A percentile compares a stretch with the other conserved stretches of the same genome.
phyloP scores from a whole-genome alignment of 345 rosid genomes.

The Luvunga scandens region DNA sequence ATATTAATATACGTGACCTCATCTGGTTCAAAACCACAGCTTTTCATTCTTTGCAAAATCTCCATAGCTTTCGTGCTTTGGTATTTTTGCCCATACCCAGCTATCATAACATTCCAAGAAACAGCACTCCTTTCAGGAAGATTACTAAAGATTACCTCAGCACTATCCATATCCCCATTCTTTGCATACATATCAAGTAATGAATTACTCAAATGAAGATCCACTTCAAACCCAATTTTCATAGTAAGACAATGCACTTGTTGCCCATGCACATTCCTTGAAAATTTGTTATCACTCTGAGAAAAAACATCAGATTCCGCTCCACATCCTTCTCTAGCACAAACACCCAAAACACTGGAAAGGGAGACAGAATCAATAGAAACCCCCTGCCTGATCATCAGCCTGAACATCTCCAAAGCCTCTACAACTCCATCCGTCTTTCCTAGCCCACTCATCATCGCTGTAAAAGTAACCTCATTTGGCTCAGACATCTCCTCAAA shows the following conservation, averaged over 20 bases:
- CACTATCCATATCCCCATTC: conserved; percentile 48
- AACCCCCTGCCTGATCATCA: conserved; percentile 50
- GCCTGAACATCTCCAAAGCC: conserved; percentile 60
- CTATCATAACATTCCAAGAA: conserved; percentile 84
- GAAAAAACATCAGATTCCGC: conserved; percentile 23
- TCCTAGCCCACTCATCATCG: conserved; percentile 54
- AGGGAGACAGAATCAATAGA: conserved; percentile 55
- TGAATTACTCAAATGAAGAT: conserved; percentile 65
- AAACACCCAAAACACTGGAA: conserved; percentile 62
- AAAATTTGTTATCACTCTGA: conserved; percentile 6
- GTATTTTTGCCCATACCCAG: conserved; percentile 57
- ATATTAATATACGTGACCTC: conserved; percentile 64
- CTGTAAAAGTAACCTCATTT: conserved; percentile 65
- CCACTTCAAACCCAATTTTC: conserved; percentile 53
- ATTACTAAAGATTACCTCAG: conserved; percentile 49
- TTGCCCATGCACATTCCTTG: conserved; percentile 34
- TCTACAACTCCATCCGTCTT: conserved; percentile 44
- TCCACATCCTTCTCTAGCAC: conserved; percentile 36
- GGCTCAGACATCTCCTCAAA: conserved; percentile 41
- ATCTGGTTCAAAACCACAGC: conserved; percentile 53
- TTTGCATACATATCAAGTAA: conserved; percentile 65
- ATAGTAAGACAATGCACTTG: conserved; percentile 57
- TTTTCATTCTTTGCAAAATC: conserved; percentile 45
- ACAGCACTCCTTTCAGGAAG: conserved; percentile 48
- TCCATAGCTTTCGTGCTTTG: conserved; percentile 42